Conservation (phyloP, 169 alveolate species). For the Ichthyophthirius multifiliis region DNA sequence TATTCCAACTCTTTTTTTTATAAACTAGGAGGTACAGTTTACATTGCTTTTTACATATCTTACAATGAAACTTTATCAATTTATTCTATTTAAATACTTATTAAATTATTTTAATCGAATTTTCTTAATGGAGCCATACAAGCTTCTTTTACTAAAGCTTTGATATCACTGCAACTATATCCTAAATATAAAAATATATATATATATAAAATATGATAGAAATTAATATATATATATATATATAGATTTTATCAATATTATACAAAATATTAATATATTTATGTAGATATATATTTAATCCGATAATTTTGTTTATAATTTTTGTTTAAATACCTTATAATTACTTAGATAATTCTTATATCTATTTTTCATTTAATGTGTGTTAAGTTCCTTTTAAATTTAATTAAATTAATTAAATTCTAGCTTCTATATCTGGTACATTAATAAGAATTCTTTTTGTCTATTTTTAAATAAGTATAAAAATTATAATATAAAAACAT, state of each 20-base stretch:
- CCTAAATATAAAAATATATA: slow-evolving; percentile 14
- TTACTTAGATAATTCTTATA: not conserved
- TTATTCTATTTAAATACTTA: not conserved
- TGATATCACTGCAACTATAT: slow-evolving; percentile 64
- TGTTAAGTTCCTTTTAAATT: slow-evolving; percentile 23
- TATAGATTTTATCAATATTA: no score
- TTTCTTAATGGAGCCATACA: slow-evolving; percentile 59
- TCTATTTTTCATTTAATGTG: not conserved
- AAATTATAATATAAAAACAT: not conserved
- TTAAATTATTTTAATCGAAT: slow-evolving; percentile 24
- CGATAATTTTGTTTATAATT: not conserved
- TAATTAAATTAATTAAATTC: slow-evolving; percentile 42
- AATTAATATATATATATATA: no score
- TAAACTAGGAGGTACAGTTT: not conserved
- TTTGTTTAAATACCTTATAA: not conserved
- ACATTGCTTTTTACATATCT: not conserved
- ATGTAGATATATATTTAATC: not conserved
- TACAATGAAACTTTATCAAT: not conserved
- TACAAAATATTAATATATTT: no score
- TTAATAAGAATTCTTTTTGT: slow-evolving; percentile 52
- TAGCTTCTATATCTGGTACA: slow-evolving; percentile 54
- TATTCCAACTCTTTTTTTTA: not conserved
- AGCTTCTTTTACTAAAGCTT: slow-evolving; percentile 59
- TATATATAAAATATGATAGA: no score
- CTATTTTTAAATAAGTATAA: slow-evolving; percentile 12